phyloP scores from a whole-genome alignment of 176 grass and related monocot species.

The Oryza coarctata region DNA sequence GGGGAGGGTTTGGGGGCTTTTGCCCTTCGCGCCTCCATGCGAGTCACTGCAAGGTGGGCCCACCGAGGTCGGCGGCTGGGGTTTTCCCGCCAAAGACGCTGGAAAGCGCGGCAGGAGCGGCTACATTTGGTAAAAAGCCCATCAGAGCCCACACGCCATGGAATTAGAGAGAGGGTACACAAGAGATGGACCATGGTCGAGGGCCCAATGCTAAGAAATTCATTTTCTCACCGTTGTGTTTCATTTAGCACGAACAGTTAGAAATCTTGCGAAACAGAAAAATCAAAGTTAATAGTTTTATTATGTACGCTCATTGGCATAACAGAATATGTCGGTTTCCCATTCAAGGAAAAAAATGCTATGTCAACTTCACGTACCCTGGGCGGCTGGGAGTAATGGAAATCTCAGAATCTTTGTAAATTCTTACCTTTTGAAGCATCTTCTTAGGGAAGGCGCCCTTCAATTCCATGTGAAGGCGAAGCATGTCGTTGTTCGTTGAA shows the following conservation, averaged over 20 bases:
- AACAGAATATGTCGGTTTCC: neutral
- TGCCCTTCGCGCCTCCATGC: too few relatives aligned
- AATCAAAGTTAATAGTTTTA: neutral
- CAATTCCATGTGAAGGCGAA: slow-evolving; percentile 94
- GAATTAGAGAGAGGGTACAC: neutral
- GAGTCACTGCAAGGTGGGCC: slow-evolving; percentile 11
- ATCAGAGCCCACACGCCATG: neutral
- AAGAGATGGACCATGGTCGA: too few relatives aligned
- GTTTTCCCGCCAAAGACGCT: slow-evolving; percentile 48
- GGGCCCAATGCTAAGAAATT: too few relatives aligned
- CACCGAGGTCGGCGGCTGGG: neutral
- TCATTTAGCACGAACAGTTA: neutral
- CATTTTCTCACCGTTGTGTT: neutral
- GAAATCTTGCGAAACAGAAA: too few relatives aligned
- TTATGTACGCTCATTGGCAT: neutral
- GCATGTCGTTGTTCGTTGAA: slow-evolving; percentile 91
- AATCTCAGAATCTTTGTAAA: neutral
- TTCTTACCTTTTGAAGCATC: slow-evolving; percentile 91
- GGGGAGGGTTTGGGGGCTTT: neutral
- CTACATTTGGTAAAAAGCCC: neutral
- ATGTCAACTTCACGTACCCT: too few relatives aligned
- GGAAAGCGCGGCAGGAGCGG: neutral
- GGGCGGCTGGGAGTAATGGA: too few relatives aligned
- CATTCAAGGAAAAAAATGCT: too few relatives aligned
- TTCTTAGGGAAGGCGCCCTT: slow-evolving; percentile 97